These are phyloP conservation scores for Hanseniaspora clermontiae DNA, from an alignment of 805 yeast genomes.

Conservation along the genomic window DNA sequence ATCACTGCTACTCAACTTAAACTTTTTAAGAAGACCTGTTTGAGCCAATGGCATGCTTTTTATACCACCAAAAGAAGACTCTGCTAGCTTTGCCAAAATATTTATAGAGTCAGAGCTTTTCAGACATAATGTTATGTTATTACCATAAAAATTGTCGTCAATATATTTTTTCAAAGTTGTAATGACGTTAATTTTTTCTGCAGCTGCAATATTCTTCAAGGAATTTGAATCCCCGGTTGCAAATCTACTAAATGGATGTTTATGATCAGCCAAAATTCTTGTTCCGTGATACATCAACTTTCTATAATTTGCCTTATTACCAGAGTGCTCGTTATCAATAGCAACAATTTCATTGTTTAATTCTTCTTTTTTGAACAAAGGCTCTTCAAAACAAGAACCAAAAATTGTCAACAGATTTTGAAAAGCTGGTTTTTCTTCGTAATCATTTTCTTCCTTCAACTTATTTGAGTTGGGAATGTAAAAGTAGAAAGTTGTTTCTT, in stretches of 20 bases:
- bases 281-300: conserved; percentile 50
- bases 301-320: conserved; percentile 34
- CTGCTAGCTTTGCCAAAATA: conserved; percentile 40
- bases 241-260: conserved; percentile 48
- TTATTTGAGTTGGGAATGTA: conserved; percentile 39
- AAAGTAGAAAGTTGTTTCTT: conserved; percentile 50
- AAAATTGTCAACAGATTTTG: conserved; percentile 38
- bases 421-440: conserved; percentile 25
- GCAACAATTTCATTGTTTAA: conserved; percentile 45
- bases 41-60: conserved; percentile 10
- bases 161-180: conserved; percentile 32
- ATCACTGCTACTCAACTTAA: not conserved
- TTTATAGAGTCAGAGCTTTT: conserved; percentile 58
- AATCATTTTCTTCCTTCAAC: conserved; percentile 4
- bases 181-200: conserved; percentile 29
- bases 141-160: conserved; percentile 31
- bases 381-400: conserved; percentile 39
- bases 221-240: conserved; percentile 54
- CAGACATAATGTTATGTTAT: conserved; percentile 44
- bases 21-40: not conserved
- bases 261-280: conserved; percentile 35
- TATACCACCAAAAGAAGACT: conserved; percentile 32
- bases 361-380: conserved; percentile 34
- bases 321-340: conserved; percentile 52
- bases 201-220: conserved; percentile 28